Conservation (phyloP, 1,284 basidiomycete species). For the Irpex lacteus region DNA sequence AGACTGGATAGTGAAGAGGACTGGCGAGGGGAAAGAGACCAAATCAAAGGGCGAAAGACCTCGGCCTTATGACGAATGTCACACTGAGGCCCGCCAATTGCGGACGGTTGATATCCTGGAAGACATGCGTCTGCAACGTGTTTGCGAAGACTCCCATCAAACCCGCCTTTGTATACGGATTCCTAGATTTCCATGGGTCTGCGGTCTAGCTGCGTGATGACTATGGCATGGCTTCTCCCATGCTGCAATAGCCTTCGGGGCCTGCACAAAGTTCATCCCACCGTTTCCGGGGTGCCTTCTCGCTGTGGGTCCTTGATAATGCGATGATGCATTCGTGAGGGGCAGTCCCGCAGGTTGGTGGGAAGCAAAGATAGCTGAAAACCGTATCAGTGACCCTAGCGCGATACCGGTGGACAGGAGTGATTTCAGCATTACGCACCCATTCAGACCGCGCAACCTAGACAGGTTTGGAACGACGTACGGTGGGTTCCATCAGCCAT, state of each 20-base stretch:
- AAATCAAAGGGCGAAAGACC: slow-evolving; percentile 13
- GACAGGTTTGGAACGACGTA: slow-evolving; percentile 3
- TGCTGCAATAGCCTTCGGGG: not conserved
- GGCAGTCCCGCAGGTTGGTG: slow-evolving; percentile 4
- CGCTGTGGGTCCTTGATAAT: slow-evolving; percentile 12
- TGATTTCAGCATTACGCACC: slow-evolving; percentile 12
- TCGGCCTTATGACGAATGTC: slow-evolving; percentile 31
- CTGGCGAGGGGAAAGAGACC: slow-evolving; percentile 6
- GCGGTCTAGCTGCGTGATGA: not conserved
- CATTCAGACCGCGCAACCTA: slow-evolving; percentile 4
- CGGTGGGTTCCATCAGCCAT: slow-evolving; percentile 16
- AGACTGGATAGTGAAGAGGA: slow-evolving; percentile 10
- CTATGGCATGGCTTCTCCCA: not conserved
- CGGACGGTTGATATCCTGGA: slow-evolving; percentile 11
- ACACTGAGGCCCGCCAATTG: slow-evolving; percentile 1
- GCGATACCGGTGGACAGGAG: not conserved
- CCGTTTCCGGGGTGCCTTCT: slow-evolving; percentile 1
- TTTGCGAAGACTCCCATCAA: slow-evolving; percentile 17
- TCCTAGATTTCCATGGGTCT: slow-evolving; percentile 5
- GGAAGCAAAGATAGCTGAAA: slow-evolving; percentile 1
- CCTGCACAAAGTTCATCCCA: not conserved
- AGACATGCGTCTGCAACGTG: slow-evolving; percentile 24
- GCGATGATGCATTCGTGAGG: not conserved
- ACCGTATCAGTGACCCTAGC: not conserved
- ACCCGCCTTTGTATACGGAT: slow-evolving; percentile 10